Evolutionary conservation across 768 basidiomycete genomes (phyloP).

Genomic region (Suillus americanus): DNA sequence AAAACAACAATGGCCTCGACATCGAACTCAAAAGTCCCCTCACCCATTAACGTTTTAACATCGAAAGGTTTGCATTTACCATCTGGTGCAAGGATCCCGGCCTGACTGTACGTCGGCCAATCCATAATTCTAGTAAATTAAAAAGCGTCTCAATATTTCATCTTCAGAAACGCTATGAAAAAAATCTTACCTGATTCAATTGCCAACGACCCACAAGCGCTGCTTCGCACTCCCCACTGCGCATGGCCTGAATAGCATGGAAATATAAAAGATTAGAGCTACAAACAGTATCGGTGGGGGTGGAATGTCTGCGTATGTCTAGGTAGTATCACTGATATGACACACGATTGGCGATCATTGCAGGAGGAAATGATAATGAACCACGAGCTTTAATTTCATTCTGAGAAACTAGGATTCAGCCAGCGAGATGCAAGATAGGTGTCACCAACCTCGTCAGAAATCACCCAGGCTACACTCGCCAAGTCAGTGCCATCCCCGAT

Average conservation of each 20-base stretch:
- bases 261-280: slow-evolving; percentile 46
- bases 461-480: slow-evolving; percentile 21
- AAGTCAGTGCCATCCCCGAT: neutral
- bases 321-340: slow-evolving; percentile 34
- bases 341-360: slow-evolving; percentile 38
- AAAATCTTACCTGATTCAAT: slow-evolving; percentile 37
- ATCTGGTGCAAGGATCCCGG: slow-evolving; percentile 37
- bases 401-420: slow-evolving; percentile 11
- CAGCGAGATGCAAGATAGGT: neutral
- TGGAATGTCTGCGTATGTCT: slow-evolving; percentile 45
- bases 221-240: slow-evolving; percentile 39
- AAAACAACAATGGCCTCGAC: neutral
- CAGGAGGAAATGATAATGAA: slow-evolving; percentile 34
- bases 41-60: slow-evolving; percentile 42
- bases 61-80: slow-evolving; percentile 48
- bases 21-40: slow-evolving; percentile 8
- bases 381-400: slow-evolving; percentile 35
- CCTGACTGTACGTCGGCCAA: slow-evolving; percentile 38
- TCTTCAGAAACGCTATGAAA: slow-evolving; percentile 2
- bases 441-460: slow-evolving; percentile 20
- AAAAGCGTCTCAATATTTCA: neutral
- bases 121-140: slow-evolving; percentile 31
- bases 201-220: slow-evolving; percentile 49
- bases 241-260: slow-evolving; percentile 46
- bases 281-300: slow-evolving; percentile 51